These are phyloP conservation scores for Fusarium cyanostomum DNA, from an alignment of 2,329 filamentous ascomycete species.

Conservation along the genomic window DNA sequence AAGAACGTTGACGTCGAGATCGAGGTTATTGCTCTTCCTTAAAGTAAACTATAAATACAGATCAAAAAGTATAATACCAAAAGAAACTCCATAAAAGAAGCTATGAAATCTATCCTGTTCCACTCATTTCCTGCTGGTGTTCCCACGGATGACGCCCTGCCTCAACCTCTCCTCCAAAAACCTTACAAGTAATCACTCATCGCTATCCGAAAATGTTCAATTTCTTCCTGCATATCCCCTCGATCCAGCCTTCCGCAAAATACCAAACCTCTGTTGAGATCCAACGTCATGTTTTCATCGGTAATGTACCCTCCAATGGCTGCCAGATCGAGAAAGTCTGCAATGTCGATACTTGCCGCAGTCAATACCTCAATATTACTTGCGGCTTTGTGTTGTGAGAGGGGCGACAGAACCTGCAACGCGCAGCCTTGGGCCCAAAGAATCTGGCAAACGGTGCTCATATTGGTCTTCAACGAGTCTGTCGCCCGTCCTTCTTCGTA, in stretches of 20 bases:
- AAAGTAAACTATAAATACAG: constrained; percentile 27
- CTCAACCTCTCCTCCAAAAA: neutral
- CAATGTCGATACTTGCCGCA: neutral
- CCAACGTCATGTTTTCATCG: neutral
- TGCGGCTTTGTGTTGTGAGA: neutral
- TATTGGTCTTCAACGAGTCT: constrained; percentile 5
- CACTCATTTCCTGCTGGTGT: neutral
- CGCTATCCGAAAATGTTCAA: neutral
- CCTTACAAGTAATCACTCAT: neutral
- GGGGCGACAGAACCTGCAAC: neutral
- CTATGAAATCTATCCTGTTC: neutral
- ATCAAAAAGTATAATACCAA: neutral
- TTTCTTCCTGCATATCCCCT: neutral
- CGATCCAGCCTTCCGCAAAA: constrained; percentile 4
- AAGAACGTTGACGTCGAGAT: constrained; percentile 90
- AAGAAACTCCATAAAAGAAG: constrained; percentile 2
- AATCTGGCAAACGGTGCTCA: constrained; percentile 9
- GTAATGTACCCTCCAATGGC: neutral
- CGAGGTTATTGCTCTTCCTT: constrained; percentile 82
- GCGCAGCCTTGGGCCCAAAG: constrained; percentile 2
- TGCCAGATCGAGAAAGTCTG: neutral
- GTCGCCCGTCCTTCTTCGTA: neutral
- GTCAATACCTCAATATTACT: neutral
- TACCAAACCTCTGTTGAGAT: neutral
- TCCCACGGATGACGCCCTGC: neutral